Conservation (phyloP, 768 basidiomycete genomes). For the Trametes cingulata region DNA sequence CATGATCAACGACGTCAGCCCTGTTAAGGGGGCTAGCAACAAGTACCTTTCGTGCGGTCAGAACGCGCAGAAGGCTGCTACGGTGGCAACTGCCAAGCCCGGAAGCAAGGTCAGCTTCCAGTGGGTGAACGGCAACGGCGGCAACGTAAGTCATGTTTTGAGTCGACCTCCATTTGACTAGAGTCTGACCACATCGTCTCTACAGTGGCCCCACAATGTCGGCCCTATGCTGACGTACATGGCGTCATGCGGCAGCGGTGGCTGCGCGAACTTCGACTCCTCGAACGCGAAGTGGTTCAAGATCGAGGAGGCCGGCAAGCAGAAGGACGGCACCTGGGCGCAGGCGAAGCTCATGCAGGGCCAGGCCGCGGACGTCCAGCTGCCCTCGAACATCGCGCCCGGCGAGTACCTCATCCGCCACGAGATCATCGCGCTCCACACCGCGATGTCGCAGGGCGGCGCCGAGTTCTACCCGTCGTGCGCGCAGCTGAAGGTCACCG, state of each 20-base stretch:
- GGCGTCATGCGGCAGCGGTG: conserved; percentile 55
- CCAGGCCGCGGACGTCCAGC: neutral
- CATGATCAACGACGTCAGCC: conserved; percentile 40
- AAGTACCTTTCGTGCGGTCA: conserved; percentile 59
- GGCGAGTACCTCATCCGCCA: conserved; percentile 79
- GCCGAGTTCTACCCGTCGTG: conserved; percentile 81
- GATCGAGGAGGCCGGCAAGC: conserved; percentile 35
- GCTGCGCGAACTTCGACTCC: conserved; percentile 64
- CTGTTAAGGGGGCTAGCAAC: conserved; percentile 59
- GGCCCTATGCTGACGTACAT: conserved; percentile 79
- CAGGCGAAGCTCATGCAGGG: conserved; percentile 29
- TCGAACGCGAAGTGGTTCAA: conserved; percentile 75
- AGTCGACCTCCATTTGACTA: too few species aligned
- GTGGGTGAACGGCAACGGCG: conserved; percentile 50
- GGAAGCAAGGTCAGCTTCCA: conserved; percentile 55
- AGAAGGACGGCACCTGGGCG: conserved; percentile 30
- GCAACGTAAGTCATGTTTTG: conserved; percentile 19
- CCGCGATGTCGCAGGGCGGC: conserved; percentile 41
- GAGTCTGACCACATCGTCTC: neutral
- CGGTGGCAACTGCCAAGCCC: conserved; percentile 57
- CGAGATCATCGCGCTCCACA: conserved; percentile 45
- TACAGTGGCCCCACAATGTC: conserved; percentile 56
- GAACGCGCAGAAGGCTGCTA: conserved; percentile 46
- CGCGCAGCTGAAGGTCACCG: conserved; percentile 53
- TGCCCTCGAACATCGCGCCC: conserved; percentile 45